Evolutionary conservation across 768 basidiomycete genomes (phyloP).

Genomic region (Leccinum uliginosum): DNA sequence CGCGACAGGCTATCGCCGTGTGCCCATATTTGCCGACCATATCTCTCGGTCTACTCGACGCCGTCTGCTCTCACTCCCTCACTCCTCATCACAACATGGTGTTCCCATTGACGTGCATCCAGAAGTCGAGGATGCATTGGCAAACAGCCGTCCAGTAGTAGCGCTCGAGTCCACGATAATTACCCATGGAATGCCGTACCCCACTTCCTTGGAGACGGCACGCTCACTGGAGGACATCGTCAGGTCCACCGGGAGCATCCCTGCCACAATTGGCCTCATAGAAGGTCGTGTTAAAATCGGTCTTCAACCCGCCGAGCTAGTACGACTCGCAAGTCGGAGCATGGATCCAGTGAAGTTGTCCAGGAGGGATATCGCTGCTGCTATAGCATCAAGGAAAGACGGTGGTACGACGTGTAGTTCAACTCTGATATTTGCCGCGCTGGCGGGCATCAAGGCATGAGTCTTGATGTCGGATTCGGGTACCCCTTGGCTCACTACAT

Average conservation of each 20-base stretch:
- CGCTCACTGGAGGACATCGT: slow-evolving; percentile 70
- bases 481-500: slow-evolving; percentile 7
- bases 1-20: not conserved
- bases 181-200: slow-evolving; percentile 88
- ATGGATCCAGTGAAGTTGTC: slow-evolving; percentile 62
- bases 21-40: not conserved
- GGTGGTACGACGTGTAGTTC: slow-evolving; percentile 83
- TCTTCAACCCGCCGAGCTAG: slow-evolving; percentile 58
- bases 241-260: slow-evolving; percentile 69
- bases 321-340: slow-evolving; percentile 55
- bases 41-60: slow-evolving; percentile 4
- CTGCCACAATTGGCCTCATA: slow-evolving; percentile 88
- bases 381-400: slow-evolving; percentile 60
- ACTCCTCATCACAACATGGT: slow-evolving; percentile 3
- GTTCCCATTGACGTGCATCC: slow-evolving; percentile 66
- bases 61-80: slow-evolving; percentile 2
- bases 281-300: slow-evolving; percentile 86
- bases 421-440: slow-evolving; percentile 67
- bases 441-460: slow-evolving; percentile 80
- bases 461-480: not conserved
- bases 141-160: slow-evolving; percentile 63
- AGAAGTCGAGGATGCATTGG: slow-evolving; percentile 80
- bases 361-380: slow-evolving; percentile 73
- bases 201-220: slow-evolving; percentile 69
- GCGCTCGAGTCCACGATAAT: slow-evolving; percentile 91